Conservation (phyloP, 2,329 filamentous ascomycete genomes). For the Alternaria infectoria region DNA sequence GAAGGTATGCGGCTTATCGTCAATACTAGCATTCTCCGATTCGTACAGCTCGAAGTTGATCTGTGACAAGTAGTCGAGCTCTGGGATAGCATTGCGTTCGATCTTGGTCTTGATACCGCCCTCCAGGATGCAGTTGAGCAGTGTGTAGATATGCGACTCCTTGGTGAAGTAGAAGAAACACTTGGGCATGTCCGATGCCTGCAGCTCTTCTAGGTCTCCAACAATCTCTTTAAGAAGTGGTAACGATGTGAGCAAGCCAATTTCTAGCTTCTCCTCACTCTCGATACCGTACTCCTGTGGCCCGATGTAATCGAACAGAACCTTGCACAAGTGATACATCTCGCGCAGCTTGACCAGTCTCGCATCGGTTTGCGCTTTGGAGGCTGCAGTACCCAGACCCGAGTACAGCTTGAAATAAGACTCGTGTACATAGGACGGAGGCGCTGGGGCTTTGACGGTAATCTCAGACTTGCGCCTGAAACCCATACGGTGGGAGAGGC, state of each 20-base stretch:
- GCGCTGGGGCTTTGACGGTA: conserved; percentile 26
- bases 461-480: conserved; percentile 60
- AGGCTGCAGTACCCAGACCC: conserved; percentile 64
- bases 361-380: conserved; percentile 80
- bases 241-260: conserved; percentile 90
- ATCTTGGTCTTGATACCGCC: conserved; percentile 98
- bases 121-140: conserved; percentile 96
- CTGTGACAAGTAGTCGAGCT: conserved; percentile 95
- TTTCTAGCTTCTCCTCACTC: conserved; percentile 96
- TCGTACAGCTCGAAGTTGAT: conserved; percentile 99
- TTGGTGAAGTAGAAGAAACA: conserved; percentile 99
- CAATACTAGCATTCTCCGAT: conserved; percentile 72
- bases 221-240: conserved; percentile 97
- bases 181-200: conserved; percentile 91
- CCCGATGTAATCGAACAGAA: conserved; percentile 97
- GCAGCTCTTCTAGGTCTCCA: conserved; percentile 93
- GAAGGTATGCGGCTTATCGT: conserved; percentile 72
- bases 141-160: conserved; percentile 97
- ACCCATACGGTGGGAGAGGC: conserved; percentile 56
- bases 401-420: conserved; percentile 91
- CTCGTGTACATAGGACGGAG: conserved; percentile 53
- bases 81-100: conserved; percentile 89
- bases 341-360: conserved; percentile 88
- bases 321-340: conserved; percentile 90
- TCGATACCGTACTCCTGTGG: conserved; percentile 98